Evolutionary conservation across 345 rosid genomes (phyloP).

Genomic region (Mallotus nudiflorus): DNA sequence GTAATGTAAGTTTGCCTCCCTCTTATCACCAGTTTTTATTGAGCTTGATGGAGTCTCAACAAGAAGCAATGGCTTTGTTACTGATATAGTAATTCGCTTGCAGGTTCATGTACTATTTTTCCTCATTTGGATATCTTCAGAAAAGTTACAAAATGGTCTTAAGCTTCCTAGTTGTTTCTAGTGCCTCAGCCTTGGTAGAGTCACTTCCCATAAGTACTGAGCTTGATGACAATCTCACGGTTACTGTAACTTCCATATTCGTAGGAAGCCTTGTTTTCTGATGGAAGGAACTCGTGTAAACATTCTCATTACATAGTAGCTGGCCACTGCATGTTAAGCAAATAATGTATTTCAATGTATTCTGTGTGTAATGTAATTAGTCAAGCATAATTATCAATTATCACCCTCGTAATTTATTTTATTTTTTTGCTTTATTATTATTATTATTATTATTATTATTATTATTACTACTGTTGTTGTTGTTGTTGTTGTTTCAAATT

Average conservation of each 20-base stretch:
- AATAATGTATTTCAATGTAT: not conserved
- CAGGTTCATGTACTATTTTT: slow-evolving; percentile 75
- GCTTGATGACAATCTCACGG: slow-evolving; percentile 91
- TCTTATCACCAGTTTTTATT: not conserved
- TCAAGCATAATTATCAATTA: not conserved
- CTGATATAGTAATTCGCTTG: slow-evolving; percentile 13
- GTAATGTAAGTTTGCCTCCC: slow-evolving; percentile 41
- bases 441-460: too few relatives aligned
- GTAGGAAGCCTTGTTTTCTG: slow-evolving; percentile 57
- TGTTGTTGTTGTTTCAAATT: too few relatives aligned
- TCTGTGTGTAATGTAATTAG: not conserved
- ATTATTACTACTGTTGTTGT: too few relatives aligned
- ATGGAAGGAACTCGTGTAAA: not conserved
- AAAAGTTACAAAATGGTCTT: slow-evolving; percentile 47
- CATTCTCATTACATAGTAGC: not conserved
- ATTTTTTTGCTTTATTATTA: too few relatives aligned
- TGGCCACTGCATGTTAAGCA: not conserved
- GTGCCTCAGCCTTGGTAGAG: slow-evolving; percentile 76
- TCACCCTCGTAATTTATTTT: too few relatives aligned
- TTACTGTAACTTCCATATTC: slow-evolving; percentile 59
- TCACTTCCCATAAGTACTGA: slow-evolving; percentile 76
- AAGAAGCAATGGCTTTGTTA: slow-evolving; percentile 4
- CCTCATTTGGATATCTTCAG: slow-evolving; percentile 60
- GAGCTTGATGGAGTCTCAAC: not conserved
- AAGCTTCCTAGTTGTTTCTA: slow-evolving; percentile 64